Evolutionary conservation across 192 early-diverging fungal species (phyloP).

Genomic region (Oehlia diaphana): DNA sequence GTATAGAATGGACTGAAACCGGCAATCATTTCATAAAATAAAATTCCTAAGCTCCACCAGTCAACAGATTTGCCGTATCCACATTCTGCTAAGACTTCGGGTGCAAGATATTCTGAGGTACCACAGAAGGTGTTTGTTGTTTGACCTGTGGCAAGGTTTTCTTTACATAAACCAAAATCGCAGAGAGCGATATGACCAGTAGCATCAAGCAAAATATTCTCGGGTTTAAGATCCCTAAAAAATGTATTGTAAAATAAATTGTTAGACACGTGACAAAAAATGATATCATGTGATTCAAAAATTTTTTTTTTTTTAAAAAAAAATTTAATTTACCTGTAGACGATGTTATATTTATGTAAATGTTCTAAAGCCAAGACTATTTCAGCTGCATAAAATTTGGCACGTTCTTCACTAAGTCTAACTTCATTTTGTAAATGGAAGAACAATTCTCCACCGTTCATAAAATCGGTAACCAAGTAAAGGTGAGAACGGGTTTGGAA

Average conservation of each 20-base stretch:
- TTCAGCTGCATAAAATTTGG: conserved; percentile 71
- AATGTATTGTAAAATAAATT: not conserved
- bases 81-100: conserved; percentile 72
- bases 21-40: conserved; percentile 72
- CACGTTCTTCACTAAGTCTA: conserved; percentile 59
- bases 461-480: conserved; percentile 78
- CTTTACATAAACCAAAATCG: conserved; percentile 82
- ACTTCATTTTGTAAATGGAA: conserved; percentile 71
- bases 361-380: conserved; percentile 68
- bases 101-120: conserved; percentile 87
- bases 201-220: conserved; percentile 66
- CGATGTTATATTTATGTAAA: conserved; percentile 64
- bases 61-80: conserved; percentile 75
- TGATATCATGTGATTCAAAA: not conserved
- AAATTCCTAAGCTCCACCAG: conserved; percentile 82
- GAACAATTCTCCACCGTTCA: conserved; percentile 81
- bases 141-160: conserved; percentile 48
- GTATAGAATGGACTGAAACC: conserved; percentile 75
- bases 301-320: too few relatives aligned
- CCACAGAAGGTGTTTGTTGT: conserved; percentile 86
- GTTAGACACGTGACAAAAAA: not conserved
- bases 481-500: conserved; percentile 78
- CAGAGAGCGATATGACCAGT: conserved; percentile 71
- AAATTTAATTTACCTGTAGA: conserved; percentile 56
- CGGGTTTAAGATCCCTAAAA: conserved; percentile 65